These are phyloP conservation scores for Rhynchosporium agropyri DNA, from an alignment of 2,329 filamentous ascomycete species.

Conservation along the genomic window DNA sequence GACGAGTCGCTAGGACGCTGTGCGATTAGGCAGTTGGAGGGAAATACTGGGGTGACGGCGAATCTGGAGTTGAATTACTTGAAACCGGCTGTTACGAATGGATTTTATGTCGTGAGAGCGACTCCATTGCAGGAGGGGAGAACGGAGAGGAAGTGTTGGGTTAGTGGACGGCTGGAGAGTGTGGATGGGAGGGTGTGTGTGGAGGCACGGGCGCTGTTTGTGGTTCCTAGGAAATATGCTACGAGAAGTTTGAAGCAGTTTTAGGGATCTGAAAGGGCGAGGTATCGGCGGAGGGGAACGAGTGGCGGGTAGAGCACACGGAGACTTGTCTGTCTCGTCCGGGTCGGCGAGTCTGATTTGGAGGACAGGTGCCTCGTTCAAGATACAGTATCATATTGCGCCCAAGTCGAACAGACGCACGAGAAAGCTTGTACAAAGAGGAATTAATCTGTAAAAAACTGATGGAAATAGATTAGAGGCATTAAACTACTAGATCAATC, in stretches of 20 bases:
- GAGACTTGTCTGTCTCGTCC: no score
- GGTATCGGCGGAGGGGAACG: no score
- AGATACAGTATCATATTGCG: no score
- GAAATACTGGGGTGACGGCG: conserved; percentile 57
- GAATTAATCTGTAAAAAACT: no score
- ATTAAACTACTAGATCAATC: no score
- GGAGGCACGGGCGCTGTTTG: conserved; percentile 59
- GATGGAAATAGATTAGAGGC: no score
- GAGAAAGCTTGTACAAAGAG: no score
- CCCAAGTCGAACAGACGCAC: no score
- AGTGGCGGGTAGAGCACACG: no score
- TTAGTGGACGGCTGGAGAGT: conserved; percentile 56
- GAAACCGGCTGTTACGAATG: conserved; percentile 58
- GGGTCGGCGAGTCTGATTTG: no score
- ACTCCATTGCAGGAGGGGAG: conserved; percentile 47
- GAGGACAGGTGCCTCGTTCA: no score
- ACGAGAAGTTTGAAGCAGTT: conserved; percentile 25
- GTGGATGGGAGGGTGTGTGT: conserved; percentile 59
- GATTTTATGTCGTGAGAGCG: conserved; percentile 65
- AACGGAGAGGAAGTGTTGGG: conserved; percentile 55
- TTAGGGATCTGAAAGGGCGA: conserved; percentile 7
- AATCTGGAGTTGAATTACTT: conserved; percentile 64
- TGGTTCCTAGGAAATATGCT: conserved; percentile 53
- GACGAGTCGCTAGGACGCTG: conserved; percentile 71
- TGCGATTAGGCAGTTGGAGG: conserved; percentile 53